Percentiles rank a stretch among this genome's conserved stretches.
Evolutionary conservation across 305 asterid genomes (phyloP).

Genomic region (Fraxinus velutina): DNA sequence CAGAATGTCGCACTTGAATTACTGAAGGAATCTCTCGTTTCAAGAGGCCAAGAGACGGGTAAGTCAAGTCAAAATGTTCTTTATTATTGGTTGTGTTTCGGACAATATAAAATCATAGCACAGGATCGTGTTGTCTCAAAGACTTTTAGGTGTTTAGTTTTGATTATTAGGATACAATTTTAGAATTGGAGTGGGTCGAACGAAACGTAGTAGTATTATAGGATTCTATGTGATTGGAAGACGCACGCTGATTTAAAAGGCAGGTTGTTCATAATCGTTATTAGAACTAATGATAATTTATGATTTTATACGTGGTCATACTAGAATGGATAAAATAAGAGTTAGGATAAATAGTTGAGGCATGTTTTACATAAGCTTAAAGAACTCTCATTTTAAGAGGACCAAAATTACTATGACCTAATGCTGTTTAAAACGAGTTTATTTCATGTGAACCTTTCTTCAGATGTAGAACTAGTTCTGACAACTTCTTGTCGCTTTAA

Average conservation of each 20-base stretch:
- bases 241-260: background rate
- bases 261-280: background rate
- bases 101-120: background rate
- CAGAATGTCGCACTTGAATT: conserved; percentile 88
- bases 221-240: background rate
- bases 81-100: conserved; percentile 10
- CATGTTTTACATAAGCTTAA: background rate
- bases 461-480: background rate
- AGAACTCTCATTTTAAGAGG: background rate
- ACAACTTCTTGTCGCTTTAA: background rate
- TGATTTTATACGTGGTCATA: background rate
- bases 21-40: conserved; percentile 58
- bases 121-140: background rate
- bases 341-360: background rate
- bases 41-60: conserved; percentile 50
- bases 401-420: background rate
- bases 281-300: background rate
- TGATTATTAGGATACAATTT: background rate
- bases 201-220: background rate
- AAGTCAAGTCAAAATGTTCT: conserved; percentile 25
- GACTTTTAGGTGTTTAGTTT: background rate
- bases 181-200: background rate
- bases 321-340: background rate
- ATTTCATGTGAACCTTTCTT: background rate
- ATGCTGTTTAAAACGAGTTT: background rate